Evolutionary conservation across 352 stramenopile genomes (phyloP).

Genomic region (Phytophthora litchii): DNA sequence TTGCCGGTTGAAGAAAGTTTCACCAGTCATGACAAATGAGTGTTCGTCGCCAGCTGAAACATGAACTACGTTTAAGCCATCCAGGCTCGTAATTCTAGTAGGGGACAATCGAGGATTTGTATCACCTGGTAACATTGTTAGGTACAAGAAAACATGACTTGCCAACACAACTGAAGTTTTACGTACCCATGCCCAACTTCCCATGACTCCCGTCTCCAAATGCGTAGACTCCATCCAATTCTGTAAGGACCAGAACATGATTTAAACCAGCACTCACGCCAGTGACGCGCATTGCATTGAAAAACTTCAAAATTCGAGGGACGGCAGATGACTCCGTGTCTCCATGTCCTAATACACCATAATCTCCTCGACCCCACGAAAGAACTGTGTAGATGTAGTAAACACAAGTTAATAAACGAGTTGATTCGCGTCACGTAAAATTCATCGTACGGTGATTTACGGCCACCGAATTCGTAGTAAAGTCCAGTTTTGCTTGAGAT

Average conservation of each 20-base stretch:
- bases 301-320: slow-evolving; percentile 59
- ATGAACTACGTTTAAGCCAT: slow-evolving; percentile 60
- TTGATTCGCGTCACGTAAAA: neutral
- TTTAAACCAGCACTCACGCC: slow-evolving; percentile 60
- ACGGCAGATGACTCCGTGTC: slow-evolving; percentile 42
- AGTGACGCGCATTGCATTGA: slow-evolving; percentile 59
- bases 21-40: slow-evolving; percentile 65
- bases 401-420: neutral
- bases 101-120: slow-evolving; percentile 43
- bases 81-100: slow-evolving; percentile 44
- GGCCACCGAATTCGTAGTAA: slow-evolving; percentile 28
- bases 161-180: neutral
- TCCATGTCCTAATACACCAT: slow-evolving; percentile 64
- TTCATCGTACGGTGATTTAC: slow-evolving; percentile 37
- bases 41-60: slow-evolving; percentile 73
- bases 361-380: slow-evolving; percentile 72
- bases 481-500: slow-evolving; percentile 24
- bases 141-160: neutral
- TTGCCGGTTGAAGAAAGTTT: slow-evolving; percentile 72
- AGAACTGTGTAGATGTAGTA: slow-evolving; percentile 43
- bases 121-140: slow-evolving; percentile 44
- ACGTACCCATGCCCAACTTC: slow-evolving; percentile 66
- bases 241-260: slow-evolving; percentile 75
- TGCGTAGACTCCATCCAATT: slow-evolving; percentile 66
- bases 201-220: slow-evolving; percentile 71